Evolutionary conservation across 2,329 filamentous ascomycete genomes (phyloP).

Genomic region (Aquanectria penicillioides): DNA sequence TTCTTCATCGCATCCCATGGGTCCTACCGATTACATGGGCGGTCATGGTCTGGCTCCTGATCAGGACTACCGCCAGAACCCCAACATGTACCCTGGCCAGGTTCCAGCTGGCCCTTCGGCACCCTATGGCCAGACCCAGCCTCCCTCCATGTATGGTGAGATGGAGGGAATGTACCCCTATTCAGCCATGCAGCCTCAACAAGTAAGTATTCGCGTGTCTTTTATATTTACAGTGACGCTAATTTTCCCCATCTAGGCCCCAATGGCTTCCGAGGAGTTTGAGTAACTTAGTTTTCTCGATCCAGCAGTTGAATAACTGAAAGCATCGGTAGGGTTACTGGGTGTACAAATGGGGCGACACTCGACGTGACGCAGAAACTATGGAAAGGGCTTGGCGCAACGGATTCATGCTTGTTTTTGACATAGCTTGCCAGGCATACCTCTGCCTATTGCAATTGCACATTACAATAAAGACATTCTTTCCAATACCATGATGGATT

Average conservation of each 20-base stretch:
- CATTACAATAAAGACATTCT: conserved; percentile 29
- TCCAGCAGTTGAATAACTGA: background rate
- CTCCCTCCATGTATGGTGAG: conserved; percentile 76
- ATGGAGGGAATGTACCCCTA: conserved; percentile 90
- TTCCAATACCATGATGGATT: conserved; percentile 17
- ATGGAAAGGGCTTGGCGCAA: conserved; percentile 38
- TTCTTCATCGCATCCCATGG: conserved; percentile 65
- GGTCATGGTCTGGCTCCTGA: conserved; percentile 73
- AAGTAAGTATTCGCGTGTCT: conserved; percentile 63
- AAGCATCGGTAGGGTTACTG: conserved; percentile 1
- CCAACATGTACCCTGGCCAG: conserved; percentile 83
- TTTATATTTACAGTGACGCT: conserved; percentile 21
- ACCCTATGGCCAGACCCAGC: conserved; percentile 80
- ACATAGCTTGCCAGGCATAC: conserved; percentile 24
- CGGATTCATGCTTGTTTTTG: conserved; percentile 31
- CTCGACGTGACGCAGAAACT: conserved; percentile 20
- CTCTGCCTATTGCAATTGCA: conserved; percentile 15
- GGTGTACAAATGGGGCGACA: conserved; percentile 24
- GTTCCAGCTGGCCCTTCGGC: conserved; percentile 78
- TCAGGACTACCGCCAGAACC: conserved; percentile 82
- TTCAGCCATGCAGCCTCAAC: conserved; percentile 81
- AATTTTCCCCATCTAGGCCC: conserved; percentile 43
- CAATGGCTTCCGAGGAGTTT: conserved; percentile 58
- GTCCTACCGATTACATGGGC: conserved; percentile 70
- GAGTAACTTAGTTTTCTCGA: conserved; percentile 43